phyloP scores from a whole-genome alignment of 2,329 filamentous ascomycete genomes.

The Cladosporium halotolerans region DNA sequence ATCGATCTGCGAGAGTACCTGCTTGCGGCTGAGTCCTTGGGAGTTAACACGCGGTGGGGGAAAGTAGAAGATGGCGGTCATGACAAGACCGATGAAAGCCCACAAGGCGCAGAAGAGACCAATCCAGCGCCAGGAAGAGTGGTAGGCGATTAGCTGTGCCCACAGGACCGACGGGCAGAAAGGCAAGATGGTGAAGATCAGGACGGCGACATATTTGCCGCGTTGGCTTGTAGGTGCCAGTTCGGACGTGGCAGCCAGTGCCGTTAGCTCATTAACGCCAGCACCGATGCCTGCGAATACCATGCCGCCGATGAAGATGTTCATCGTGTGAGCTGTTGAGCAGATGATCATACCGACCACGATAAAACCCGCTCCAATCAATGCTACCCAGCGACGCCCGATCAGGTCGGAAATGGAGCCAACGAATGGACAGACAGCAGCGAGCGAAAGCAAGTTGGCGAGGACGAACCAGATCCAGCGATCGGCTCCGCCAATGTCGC shows the following conservation, averaged over 20 bases:
- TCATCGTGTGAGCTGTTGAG: slow-evolving; percentile 53
- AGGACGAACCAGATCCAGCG: slow-evolving; percentile 43
- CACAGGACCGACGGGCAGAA: slow-evolving; percentile 59
- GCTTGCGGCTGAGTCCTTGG: slow-evolving; percentile 31
- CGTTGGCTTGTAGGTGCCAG: slow-evolving; percentile 60
- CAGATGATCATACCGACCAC: slow-evolving; percentile 56
- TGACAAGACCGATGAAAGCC: slow-evolving; percentile 44
- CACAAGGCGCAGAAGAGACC: slow-evolving; percentile 49
- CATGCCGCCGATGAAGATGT: slow-evolving; percentile 57
- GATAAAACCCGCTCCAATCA: slow-evolving; percentile 49
- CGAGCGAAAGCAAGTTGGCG: slow-evolving; percentile 50
- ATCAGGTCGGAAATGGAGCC: slow-evolving; percentile 59
- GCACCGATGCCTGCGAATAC: slow-evolving; percentile 59
- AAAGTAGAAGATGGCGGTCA: slow-evolving; percentile 49
- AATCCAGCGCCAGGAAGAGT: slow-evolving; percentile 51
- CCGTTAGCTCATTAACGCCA: slow-evolving; percentile 63
- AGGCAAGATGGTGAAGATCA: slow-evolving; percentile 58
- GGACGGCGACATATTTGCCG: slow-evolving; percentile 54
- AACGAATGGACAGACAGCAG: slow-evolving; percentile 57
- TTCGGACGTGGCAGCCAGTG: slow-evolving; percentile 62
- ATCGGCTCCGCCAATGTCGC: slow-evolving; percentile 50
- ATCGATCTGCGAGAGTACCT: slow-evolving; percentile 45
- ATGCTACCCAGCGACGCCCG: slow-evolving; percentile 54
- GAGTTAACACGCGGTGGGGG: slow-evolving; percentile 43
- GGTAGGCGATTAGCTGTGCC: slow-evolving; percentile 50